Conservation (phyloP, 148 eudicot species). For the Chenopodium quinoa region DNA sequence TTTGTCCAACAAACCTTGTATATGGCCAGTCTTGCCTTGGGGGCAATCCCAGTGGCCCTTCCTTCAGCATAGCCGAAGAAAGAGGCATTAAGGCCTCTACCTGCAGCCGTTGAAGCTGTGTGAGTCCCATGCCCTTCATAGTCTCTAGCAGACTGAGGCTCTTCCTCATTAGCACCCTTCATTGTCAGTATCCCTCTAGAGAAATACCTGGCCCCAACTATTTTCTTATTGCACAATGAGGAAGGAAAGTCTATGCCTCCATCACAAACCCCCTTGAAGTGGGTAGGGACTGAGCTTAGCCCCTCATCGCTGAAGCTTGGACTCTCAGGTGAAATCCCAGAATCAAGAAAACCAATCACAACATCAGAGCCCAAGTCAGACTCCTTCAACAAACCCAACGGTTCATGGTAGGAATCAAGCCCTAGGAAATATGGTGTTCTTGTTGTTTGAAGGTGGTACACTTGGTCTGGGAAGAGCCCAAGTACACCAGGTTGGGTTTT, state of each 20-base stretch:
- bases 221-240: constrained; percentile 49
- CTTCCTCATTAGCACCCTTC: constrained; percentile 22
- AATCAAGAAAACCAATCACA: constrained; percentile 59
- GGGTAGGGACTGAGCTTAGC: constrained; percentile 50
- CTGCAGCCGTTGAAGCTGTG: constrained; percentile 63
- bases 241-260: constrained; percentile 43
- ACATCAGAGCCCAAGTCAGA: constrained; percentile 31
- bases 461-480: constrained; percentile 18
- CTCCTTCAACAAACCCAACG: constrained; percentile 8
- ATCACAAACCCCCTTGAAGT: constrained; percentile 57
- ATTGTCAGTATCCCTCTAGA: neutral
- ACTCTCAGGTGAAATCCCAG: constrained; percentile 70
- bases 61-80: constrained; percentile 49
- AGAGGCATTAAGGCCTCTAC: constrained; percentile 31
- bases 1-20: constrained; percentile 54
- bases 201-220: constrained; percentile 47
- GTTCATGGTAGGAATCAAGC: constrained; percentile 13
- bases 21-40: constrained; percentile 60
- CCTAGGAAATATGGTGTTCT: constrained; percentile 30
- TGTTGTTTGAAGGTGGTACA: constrained; percentile 22
- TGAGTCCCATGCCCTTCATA: constrained; percentile 68
- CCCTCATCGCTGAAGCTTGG: constrained; percentile 61
- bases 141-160: constrained; percentile 40
- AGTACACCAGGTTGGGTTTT: constrained; percentile 11
- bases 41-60: constrained; percentile 59